Percentiles rank a stretch among this genome's conserved stretches.
Evolutionary conservation across 2,329 filamentous ascomycete species (phyloP).

Genomic region (Onygenales sp.): DNA sequence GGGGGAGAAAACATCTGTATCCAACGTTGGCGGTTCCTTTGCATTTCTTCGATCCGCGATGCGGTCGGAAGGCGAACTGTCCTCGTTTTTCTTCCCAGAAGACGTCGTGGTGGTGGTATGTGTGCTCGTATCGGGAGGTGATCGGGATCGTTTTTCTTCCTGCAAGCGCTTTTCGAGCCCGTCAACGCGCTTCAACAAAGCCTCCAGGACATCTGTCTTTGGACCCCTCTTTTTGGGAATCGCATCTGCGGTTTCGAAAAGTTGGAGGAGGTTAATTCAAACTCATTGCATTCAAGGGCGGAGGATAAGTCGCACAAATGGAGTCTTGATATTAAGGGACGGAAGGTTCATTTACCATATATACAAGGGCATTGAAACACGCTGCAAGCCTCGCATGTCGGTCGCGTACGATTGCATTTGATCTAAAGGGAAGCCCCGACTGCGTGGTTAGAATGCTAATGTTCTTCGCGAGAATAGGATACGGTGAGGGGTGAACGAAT

Average conservation of each 20-base stretch:
- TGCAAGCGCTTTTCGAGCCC: conserved; percentile 73
- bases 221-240: conserved; percentile 83
- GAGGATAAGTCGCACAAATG: conserved; percentile 8
- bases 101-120: not conserved
- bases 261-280: not conserved
- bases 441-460: conserved; percentile 1
- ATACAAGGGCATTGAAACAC: conserved; percentile 82
- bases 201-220: conserved; percentile 82
- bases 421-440: conserved; percentile 48
- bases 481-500: not conserved
- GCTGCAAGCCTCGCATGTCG: conserved; percentile 79
- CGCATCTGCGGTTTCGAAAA: conserved; percentile 50
- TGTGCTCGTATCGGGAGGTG: conserved; percentile 20
- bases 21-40: not conserved
- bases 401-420: conserved; percentile 79
- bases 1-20: conserved; percentile 11
- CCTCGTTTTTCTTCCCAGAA: conserved; percentile 19
- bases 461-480: not conserved
- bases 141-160: conserved; percentile 47
- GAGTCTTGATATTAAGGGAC: not conserved
- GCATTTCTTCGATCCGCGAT: not conserved
- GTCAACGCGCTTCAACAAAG: conserved; percentile 73
- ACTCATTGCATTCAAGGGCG: not conserved
- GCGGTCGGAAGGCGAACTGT: not conserved
- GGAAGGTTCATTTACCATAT: conserved; percentile 55